Base-by-base conservation (phyloP, 2,329 filamentous ascomycete species). In the Stagonosporopsis cucurbitacearum region DNA sequence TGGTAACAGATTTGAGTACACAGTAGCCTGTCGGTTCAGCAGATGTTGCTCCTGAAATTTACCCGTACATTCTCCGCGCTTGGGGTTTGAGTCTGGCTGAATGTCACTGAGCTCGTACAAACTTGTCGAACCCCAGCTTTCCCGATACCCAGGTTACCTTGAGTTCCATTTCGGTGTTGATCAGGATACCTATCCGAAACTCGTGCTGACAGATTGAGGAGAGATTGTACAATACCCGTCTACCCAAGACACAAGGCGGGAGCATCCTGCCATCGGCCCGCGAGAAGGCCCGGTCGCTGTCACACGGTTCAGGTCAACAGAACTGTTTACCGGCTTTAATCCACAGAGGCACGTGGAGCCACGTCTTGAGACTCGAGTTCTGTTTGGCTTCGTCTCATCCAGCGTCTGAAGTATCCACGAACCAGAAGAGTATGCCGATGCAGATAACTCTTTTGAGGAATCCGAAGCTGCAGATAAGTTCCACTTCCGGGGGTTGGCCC, bases 221-320 rank as follows among this genome's bases (percentile, higher is more conserved):
- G 43, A 30, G 26, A 43, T 25, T 19, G n/a, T 39, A n/a, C n/a
- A n/a, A n/a, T n/a, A 25, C 46, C 53, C 47, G 36, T 17, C 12
- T 9, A 15, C 8, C 23, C 12, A n/a, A 36, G 35, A 47, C 12
- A n/a, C 17, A 42, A 12, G 26, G 23, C 53, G 53, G 47, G 42
- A 56, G 41, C 23, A 17, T 28, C 53, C 42, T 43, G 25, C 33
- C 11, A 20, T 56, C 43, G 47, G 43, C 36, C 53, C 47, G 53
- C 37, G 6, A 56, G 25, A 51, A 56, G 42, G 53, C 23, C 53
- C 53, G 53, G 48, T 51, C n/a, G 25, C 15, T 33, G n/a, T 37
- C 23, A 46, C 53, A 42, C 41, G 23, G 22, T 36, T 25, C 42
- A 43, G 42, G 36, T 22, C 8, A 12, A 44, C 36, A 26, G 37